Conservation (phyloP, 768 basidiomycete species). For the Cyclocybe aegerita region DNA sequence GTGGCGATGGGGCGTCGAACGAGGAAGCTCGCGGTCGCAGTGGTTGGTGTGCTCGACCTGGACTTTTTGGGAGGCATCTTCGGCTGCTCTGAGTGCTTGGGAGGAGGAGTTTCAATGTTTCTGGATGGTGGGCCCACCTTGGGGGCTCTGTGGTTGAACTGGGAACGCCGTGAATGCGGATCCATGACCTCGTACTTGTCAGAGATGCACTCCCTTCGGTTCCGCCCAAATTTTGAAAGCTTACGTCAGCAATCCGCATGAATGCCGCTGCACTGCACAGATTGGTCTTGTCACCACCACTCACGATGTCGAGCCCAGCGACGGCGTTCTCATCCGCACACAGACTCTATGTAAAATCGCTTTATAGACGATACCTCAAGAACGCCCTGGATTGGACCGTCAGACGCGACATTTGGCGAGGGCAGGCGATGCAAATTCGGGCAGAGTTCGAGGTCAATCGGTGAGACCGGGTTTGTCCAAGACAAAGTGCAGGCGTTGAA, state of each 20-base stretch:
- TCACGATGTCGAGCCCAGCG: slow-evolving; percentile 53
- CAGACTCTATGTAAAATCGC: slow-evolving; percentile 84
- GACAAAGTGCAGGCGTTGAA: not conserved
- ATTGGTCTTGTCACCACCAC: slow-evolving; percentile 15
- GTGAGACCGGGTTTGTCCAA: slow-evolving; percentile 25
- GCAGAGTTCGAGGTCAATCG: slow-evolving; percentile 94
- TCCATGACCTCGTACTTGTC: slow-evolving; percentile 50
- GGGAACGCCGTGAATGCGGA: slow-evolving; percentile 71
- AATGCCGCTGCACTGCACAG: not conserved
- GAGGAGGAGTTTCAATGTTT: slow-evolving; percentile 38
- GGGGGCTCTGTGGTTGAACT: slow-evolving; percentile 73
- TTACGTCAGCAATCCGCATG: slow-evolving; percentile 24
- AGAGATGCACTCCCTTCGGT: slow-evolving; percentile 10
- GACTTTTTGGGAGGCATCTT: slow-evolving; percentile 37
- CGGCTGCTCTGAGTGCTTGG: slow-evolving; percentile 14
- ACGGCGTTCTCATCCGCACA: slow-evolving; percentile 66
- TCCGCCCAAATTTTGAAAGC: slow-evolving; percentile 13
- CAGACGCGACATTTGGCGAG: slow-evolving; percentile 83
- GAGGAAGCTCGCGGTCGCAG: slow-evolving; percentile 24
- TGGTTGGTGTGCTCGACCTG: slow-evolving; percentile 35
- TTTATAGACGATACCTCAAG: slow-evolving; percentile 84
- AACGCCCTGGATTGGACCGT: slow-evolving; percentile 92
- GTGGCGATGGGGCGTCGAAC: slow-evolving; percentile 64
- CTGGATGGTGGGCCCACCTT: slow-evolving; percentile 61
- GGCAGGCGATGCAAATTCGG: slow-evolving; percentile 80